phyloP scores from a whole-genome alignment of 495 filamentous ascomycete genomes.

The Trichoderma reesei region DNA sequence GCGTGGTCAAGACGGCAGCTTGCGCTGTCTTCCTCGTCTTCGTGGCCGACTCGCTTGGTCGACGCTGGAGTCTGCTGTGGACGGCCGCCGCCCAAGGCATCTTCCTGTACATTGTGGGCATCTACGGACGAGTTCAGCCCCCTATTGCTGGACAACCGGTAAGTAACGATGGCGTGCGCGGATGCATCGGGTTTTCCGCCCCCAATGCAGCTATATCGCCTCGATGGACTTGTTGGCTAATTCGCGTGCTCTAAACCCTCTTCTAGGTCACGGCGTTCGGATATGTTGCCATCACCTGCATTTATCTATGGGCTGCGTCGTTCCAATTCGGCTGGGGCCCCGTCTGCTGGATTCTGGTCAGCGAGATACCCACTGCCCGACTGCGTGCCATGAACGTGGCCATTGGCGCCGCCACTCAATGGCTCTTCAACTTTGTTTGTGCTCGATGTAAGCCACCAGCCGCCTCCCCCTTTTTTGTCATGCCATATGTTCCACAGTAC shows the following conservation, averaged over 20 bases:
- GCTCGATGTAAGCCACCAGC: slow-evolving; percentile 27
- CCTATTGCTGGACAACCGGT: slow-evolving; percentile 36
- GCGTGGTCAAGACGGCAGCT: slow-evolving; percentile 48
- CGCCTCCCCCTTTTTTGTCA: too few species aligned
- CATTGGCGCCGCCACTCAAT: slow-evolving; percentile 53
- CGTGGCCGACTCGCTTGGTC: slow-evolving; percentile 61
- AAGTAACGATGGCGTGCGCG: not conserved
- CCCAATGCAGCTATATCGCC: not conserved
- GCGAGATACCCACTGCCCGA: slow-evolving; percentile 62
- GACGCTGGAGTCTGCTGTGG: slow-evolving; percentile 58
- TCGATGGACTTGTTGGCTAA: not conserved
- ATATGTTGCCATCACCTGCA: slow-evolving; percentile 55
- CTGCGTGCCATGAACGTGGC: slow-evolving; percentile 60
- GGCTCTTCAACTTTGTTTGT: slow-evolving; percentile 58
- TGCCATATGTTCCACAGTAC: too few species aligned
- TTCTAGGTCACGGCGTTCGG: slow-evolving; percentile 43
- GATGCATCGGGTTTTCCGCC: not conserved
- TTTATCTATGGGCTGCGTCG: slow-evolving; percentile 28
- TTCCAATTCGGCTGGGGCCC: slow-evolving; percentile 71
- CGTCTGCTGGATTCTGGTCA: slow-evolving; percentile 63
- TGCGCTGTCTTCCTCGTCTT: slow-evolving; percentile 56
- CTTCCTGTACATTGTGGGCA: slow-evolving; percentile 62
- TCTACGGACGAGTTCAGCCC: slow-evolving; percentile 59
- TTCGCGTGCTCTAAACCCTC: not conserved
- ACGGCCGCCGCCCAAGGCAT: slow-evolving; percentile 58